A percentile compares a stretch with the other conserved stretches of the same genome.
These are phyloP conservation scores for Ustilago loliicola DNA, from an alignment of 1,284 basidiomycete species.

Conservation along the genomic window DNA sequence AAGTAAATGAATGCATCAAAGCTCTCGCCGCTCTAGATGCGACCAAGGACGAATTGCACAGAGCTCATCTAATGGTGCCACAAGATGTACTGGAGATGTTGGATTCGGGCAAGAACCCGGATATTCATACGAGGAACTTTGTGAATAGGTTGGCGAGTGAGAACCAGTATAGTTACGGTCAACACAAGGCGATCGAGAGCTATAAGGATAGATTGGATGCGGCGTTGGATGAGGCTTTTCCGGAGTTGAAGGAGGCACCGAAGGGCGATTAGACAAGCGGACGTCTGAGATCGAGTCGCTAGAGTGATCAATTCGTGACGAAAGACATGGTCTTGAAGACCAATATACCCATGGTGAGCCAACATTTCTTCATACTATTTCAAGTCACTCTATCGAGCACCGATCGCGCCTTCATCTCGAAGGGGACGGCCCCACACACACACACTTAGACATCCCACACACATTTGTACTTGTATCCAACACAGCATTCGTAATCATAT, in stretches of 20 bases:
- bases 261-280: background rate
- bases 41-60: slow-evolving; percentile 54
- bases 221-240: slow-evolving; percentile 49
- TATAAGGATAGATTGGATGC: slow-evolving; percentile 33
- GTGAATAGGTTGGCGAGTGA: slow-evolving; percentile 64
- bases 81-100: slow-evolving; percentile 66
- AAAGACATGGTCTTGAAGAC: background rate
- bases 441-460: slow-evolving; percentile 1
- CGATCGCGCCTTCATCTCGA: background rate
- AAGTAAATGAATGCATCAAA: slow-evolving; percentile 61
- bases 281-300: background rate
- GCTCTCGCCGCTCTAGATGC: slow-evolving; percentile 58
- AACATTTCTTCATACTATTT: background rate
- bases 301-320: background rate
- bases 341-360: slow-evolving; percentile 2
- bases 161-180: slow-evolving; percentile 68
- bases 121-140: slow-evolving; percentile 66
- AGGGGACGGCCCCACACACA: background rate
- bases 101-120: slow-evolving; percentile 67
- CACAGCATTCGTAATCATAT: background rate
- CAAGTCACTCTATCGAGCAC: too few relatives aligned
- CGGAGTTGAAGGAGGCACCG: slow-evolving; percentile 23
- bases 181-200: slow-evolving; percentile 46
- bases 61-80: slow-evolving; percentile 53
- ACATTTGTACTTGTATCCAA: slow-evolving; percentile 3